Percentiles rank a stretch among this genome's conserved stretches.
Conservation (phyloP, 2,329 filamentous ascomycete species). For the Didymella glomerata region DNA sequence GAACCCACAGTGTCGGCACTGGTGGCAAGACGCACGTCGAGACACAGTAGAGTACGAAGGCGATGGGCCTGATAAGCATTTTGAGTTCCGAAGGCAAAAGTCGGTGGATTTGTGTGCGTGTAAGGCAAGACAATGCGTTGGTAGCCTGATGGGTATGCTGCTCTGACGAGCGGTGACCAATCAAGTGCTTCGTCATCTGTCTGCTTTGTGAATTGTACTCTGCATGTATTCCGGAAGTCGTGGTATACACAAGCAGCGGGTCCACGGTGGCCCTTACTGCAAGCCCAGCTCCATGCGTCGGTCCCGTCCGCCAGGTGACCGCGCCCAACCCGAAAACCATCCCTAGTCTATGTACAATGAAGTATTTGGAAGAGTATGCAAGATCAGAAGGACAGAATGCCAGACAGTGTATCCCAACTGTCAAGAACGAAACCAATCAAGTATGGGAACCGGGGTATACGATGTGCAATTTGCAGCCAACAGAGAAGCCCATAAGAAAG, state of each 20-base stretch:
- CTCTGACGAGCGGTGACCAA: constrained; percentile 9
- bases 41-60: constrained; percentile 11
- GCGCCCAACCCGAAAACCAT: constrained; percentile 10
- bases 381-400: constrained; percentile 8
- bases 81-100: not conserved
- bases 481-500: constrained; percentile 17
- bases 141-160: constrained; percentile 6
- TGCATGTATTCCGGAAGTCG: constrained; percentile 15
- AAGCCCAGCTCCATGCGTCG: constrained; percentile 20
- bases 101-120: not conserved
- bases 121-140: constrained; percentile 20
- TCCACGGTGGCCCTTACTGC: constrained; percentile 18
- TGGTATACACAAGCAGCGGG: constrained; percentile 26
- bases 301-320: constrained; percentile 13
- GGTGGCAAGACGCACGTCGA: constrained; percentile 11
- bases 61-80: not conserved
- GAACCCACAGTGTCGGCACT: constrained; percentile 11
- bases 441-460: constrained; percentile 34
- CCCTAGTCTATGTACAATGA: constrained; percentile 19
- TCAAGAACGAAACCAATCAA: constrained; percentile 16
- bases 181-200: constrained; percentile 3
- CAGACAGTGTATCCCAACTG: constrained; percentile 11
- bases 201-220: constrained; percentile 14
- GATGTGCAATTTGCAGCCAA: constrained; percentile 33
- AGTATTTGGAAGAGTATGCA: constrained; percentile 7